Evolutionary conservation across 345 rosid genomes (phyloP).

Genomic region (Reutealis trisperma): DNA sequence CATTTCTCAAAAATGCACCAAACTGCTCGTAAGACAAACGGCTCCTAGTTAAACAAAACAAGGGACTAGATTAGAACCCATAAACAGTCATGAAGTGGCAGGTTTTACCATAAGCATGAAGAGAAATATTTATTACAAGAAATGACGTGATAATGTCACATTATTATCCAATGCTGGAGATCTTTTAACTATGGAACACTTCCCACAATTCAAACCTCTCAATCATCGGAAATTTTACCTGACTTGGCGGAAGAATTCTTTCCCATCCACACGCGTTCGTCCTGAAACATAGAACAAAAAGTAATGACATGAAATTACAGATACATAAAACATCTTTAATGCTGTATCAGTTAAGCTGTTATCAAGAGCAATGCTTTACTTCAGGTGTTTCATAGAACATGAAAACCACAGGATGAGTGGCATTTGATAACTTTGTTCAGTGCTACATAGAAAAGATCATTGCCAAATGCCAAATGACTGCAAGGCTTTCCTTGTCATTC

Average conservation of each 20-base stretch:
- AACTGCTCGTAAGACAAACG: slow-evolving; percentile 88
- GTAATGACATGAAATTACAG: background rate
- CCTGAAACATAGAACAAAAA: slow-evolving; percentile 43
- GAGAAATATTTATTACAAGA: background rate
- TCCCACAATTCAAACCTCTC: background rate
- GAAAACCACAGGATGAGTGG: background rate
- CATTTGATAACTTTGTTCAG: background rate
- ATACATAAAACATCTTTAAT: background rate
- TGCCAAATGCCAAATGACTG: background rate
- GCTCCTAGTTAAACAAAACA: slow-evolving; percentile 43
- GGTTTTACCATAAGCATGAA: background rate
- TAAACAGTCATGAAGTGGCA: background rate
- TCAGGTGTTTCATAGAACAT: background rate
- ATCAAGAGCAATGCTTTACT: background rate
- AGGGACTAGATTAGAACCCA: background rate
- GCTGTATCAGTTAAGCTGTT: background rate
- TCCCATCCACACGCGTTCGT: slow-evolving; percentile 84
- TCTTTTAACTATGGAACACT: background rate
- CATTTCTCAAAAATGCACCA: slow-evolving; percentile 87
- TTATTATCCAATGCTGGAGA: background rate
- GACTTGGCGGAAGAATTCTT: slow-evolving; percentile 96
- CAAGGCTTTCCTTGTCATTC: background rate
- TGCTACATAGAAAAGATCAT: background rate
- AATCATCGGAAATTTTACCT: slow-evolving; percentile 46
- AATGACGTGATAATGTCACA: background rate